These are phyloP conservation scores for Elsinoe fawcettii DNA, from an alignment of 2,329 filamentous ascomycete species.

Conservation along the genomic window DNA sequence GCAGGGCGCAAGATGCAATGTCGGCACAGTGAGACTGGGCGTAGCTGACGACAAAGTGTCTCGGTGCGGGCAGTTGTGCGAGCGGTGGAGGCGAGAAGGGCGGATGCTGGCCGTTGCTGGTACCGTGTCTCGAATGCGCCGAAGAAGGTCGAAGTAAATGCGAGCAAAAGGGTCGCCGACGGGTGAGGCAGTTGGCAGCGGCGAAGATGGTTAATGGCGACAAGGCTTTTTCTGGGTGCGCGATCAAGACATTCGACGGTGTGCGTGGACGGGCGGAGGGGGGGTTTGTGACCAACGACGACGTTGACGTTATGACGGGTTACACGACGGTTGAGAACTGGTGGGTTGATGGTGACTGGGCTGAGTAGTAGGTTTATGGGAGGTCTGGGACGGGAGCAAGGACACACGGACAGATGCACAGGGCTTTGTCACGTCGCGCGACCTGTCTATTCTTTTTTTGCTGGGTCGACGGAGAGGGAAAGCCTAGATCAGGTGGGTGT, in stretches of 20 bases:
- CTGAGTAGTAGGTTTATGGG: not conserved
- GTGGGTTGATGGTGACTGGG: not conserved
- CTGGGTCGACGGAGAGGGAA: not conserved
- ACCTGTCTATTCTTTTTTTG: not conserved
- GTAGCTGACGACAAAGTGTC: conserved; percentile 15
- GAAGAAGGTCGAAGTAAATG: not conserved
- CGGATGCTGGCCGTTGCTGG: conserved; percentile 13
- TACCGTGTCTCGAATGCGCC: conserved; percentile 15
- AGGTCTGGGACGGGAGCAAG: not conserved
- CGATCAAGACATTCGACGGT: conserved; percentile 13
- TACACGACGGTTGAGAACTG: not conserved
- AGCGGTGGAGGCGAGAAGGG: conserved; percentile 6
- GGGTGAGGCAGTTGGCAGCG: conserved; percentile 1
- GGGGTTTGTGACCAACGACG: not conserved
- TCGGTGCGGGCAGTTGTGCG: conserved; percentile 6
- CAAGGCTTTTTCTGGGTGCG: not conserved
- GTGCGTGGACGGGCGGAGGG: not conserved
- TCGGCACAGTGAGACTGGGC: conserved; percentile 14
- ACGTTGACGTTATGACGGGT: not conserved
- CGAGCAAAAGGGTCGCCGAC: not conserved
- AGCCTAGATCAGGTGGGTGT: not conserved
- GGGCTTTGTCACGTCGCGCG: not conserved
- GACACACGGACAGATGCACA: not conserved
- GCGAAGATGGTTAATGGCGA: conserved; percentile 14
- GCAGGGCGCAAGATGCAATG: conserved; percentile 3